Evolutionary conservation across 1,139 yeast species (phyloP).

Genomic region (Wickerhamomyces sp.): DNA sequence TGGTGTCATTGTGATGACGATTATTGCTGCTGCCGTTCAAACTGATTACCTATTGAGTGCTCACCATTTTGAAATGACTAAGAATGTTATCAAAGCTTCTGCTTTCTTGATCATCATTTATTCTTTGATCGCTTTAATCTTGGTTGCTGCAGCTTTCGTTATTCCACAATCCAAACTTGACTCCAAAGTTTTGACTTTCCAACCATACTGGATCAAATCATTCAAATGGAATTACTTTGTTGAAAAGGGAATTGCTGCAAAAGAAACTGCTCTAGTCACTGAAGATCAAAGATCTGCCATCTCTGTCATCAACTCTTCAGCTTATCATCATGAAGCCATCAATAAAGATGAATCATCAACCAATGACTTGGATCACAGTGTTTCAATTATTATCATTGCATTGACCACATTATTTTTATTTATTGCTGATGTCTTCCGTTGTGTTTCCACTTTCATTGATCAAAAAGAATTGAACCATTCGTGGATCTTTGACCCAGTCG

Average conservation of each 20-base stretch:
- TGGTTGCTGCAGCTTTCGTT: constrained; percentile 49
- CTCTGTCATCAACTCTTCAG: constrained; percentile 37
- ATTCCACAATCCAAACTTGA: constrained; percentile 55
- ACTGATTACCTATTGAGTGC: constrained; percentile 51
- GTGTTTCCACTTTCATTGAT: constrained; percentile 47
- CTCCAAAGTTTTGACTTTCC: constrained; percentile 53
- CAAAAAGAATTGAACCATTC: constrained; percentile 30
- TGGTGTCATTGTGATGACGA: constrained; percentile 59
- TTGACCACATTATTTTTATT: constrained; percentile 43
- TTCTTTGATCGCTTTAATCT: constrained; percentile 49
- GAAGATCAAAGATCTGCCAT: constrained; percentile 43
- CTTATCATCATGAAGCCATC: constrained; percentile 34
- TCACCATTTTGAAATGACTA: constrained; percentile 43
- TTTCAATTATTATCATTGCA: constrained; percentile 41
- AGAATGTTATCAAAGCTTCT: constrained; percentile 55
- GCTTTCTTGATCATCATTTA: constrained; percentile 52
- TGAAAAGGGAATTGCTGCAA: constrained; percentile 39
- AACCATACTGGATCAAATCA: constrained; percentile 76
- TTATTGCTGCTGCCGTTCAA: constrained; percentile 63
- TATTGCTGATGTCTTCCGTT: constrained; percentile 51
- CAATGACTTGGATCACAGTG: constrained; percentile 39
- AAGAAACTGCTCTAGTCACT: constrained; percentile 45
- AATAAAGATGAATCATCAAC: constrained; percentile 20
- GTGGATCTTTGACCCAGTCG: constrained; percentile 47
- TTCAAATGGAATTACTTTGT: constrained; percentile 56